phyloP scores from a whole-genome alignment of 441 rosid genomes.

The Viola pubescens region DNA sequence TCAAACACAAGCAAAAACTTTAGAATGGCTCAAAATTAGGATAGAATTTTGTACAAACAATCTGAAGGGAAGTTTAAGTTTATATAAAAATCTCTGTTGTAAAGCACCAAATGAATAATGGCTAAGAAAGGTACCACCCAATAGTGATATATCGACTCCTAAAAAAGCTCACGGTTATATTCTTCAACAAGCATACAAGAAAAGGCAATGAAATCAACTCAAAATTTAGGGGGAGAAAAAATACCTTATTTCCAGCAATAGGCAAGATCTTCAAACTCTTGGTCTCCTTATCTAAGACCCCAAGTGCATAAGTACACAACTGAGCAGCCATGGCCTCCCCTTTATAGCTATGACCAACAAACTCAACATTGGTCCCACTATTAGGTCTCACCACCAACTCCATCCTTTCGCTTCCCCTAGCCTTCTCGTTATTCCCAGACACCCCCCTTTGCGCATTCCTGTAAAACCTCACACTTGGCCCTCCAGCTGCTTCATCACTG shows the following conservation, averaged over 20 bases:
- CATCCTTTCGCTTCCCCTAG: slow-evolving; percentile 34
- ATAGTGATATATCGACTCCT: too few relatives aligned
- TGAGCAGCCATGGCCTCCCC: slow-evolving; percentile 63
- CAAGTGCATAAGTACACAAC: slow-evolving; percentile 58
- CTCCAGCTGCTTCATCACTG: neutral
- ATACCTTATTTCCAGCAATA: slow-evolving; percentile 71
- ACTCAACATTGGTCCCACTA: slow-evolving; percentile 42
- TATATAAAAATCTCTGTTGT: too few relatives aligned
- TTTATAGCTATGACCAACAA: slow-evolving; percentile 57
- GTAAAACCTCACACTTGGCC: slow-evolving; percentile 40
- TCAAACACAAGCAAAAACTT: neutral
- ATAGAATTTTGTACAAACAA: neutral
- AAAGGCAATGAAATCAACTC: too few relatives aligned
- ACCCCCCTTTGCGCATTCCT: slow-evolving; percentile 31
- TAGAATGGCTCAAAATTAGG: neutral
- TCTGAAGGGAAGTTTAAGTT: neutral
- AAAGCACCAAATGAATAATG: too few relatives aligned
- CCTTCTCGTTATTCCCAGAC: slow-evolving; percentile 24
- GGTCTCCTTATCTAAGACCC: slow-evolving; percentile 58
- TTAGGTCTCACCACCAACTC: slow-evolving; percentile 65
- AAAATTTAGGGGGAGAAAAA: too few relatives aligned
- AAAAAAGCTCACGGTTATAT: too few relatives aligned
- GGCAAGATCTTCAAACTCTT: slow-evolving; percentile 61
- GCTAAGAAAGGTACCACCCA: too few relatives aligned
- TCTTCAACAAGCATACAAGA: too few relatives aligned